Evolutionary conservation across 805 yeast species (phyloP), one percentile per base, ranked within the genome.

Genomic region (Middelhovenomyces tepae): DNA sequence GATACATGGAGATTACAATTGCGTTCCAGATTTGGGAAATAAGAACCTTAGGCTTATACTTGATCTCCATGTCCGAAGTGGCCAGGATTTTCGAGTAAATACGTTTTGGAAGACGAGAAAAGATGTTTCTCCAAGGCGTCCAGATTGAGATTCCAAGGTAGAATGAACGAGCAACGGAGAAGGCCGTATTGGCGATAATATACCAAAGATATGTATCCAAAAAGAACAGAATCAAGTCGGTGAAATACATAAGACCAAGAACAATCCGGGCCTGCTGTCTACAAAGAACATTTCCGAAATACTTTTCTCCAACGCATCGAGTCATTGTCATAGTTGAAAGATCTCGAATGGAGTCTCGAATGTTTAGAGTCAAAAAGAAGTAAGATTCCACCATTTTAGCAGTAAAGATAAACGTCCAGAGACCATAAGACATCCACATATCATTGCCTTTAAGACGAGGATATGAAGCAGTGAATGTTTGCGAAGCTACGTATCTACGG

Each of bases 1-100:
- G 85, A 78, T 91, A 93, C 99, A 91, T 91, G 38, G 98, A 89
- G 51, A 91, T 91, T 46, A 91, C 93, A 62, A 91, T 82, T 35
- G 98, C 98, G 59, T 91, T 91, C 99, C 99, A 91, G 50, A 93
- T 89, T 69, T 91, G 98, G 26, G 96, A 86, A 52, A 91, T 89
- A 59, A 91, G 71, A 46, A 91, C 96, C 74, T 91, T 91, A 47
- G 98, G 97, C 65, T 91, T 89, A 67, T 91, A 91, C 69, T 91
- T 89, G 57, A 89, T 85, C 67, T 91, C 97, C 98, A 93, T 89
- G 60, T 91, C 97, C 46, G 95, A 83, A 22, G 99, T 91, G 29
- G 97, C 97, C 64, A 91, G 74, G 46, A 91, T 79, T 75, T 91
- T 91, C 36, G 96, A 85, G 71, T 91, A 93, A 48, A 91, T 85